These are phyloP conservation scores for Pyrenophora graminea DNA, from an alignment of 2,329 filamentous ascomycete genomes.

Conservation along the genomic window DNA sequence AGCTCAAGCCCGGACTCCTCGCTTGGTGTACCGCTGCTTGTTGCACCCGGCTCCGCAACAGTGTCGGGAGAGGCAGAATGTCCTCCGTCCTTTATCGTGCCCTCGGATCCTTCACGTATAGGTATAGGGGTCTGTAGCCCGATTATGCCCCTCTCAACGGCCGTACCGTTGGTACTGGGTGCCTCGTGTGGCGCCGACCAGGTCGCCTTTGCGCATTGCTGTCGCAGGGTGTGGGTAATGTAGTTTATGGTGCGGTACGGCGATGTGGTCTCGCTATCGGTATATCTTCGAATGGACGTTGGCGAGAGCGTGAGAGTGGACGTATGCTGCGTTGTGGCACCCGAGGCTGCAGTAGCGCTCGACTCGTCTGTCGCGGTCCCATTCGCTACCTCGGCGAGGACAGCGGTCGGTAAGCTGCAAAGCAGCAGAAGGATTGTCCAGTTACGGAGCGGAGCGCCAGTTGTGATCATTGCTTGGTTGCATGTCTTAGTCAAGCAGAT, in stretches of 20 bases:
- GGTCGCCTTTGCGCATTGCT: constrained; percentile 72
- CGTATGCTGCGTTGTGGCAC: constrained; percentile 23
- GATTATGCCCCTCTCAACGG: constrained; percentile 13
- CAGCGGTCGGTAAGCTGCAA: constrained; percentile 37
- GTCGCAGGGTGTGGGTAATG: constrained; percentile 76
- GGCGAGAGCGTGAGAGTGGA: constrained; percentile 16
- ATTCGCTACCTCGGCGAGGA: constrained; percentile 39
- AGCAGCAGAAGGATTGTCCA: constrained; percentile 42
- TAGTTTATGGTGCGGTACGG: constrained; percentile 73
- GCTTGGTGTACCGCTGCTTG: constrained; percentile 16
- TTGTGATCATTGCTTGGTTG: constrained; percentile 46
- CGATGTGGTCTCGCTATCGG: constrained; percentile 49
- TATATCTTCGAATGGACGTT: constrained; percentile 21
- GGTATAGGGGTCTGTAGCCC: constrained; percentile 17
- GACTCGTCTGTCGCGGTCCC: constrained; percentile 28
- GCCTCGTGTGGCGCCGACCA: constrained; percentile 49
- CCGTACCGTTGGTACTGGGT: constrained; percentile 16
- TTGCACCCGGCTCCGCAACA: constrained; percentile 8
- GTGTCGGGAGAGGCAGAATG: background rate
- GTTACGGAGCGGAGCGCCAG: constrained; percentile 45
- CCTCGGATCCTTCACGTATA: constrained; percentile 13
- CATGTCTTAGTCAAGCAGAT: constrained; percentile 42
- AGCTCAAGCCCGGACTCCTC: constrained; percentile 53
- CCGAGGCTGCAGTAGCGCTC: constrained; percentile 32
- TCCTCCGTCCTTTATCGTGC: constrained; percentile 8